phyloP scores from a whole-genome alignment of 1,284 basidiomycete species.

The Apiotrichum gracile region DNA sequence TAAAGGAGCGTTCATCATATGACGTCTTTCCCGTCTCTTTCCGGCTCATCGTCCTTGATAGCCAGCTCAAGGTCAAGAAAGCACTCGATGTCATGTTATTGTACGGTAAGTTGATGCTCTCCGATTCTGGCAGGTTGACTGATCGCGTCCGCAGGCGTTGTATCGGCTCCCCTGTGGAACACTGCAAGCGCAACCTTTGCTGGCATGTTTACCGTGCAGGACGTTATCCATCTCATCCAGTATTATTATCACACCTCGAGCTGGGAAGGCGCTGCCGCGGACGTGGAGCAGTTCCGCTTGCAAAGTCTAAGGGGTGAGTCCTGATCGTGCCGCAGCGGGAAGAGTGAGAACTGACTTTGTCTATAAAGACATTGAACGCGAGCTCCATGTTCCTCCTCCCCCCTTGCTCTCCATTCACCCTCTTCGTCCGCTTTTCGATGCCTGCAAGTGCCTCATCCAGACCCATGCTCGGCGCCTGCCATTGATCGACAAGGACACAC shows the following conservation, averaged over 20 bases:
- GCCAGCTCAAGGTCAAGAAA: conserved; percentile 87
- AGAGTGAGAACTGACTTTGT: conserved; percentile 2
- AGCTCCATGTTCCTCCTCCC: conserved; percentile 84
- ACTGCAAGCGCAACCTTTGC: conserved; percentile 82
- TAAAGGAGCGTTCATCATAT: conserved; percentile 80
- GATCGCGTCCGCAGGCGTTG: conserved; percentile 62
- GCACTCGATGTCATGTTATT: conserved; percentile 80
- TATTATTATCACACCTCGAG: conserved; percentile 82
- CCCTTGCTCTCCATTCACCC: conserved; percentile 88
- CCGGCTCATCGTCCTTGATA: conserved; percentile 92
- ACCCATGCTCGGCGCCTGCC: conserved; percentile 94
- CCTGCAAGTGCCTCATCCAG: conserved; percentile 82
- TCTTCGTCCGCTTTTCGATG: conserved; percentile 79
- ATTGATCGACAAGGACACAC: conserved; percentile 85
- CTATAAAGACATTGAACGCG: conserved; percentile 90
- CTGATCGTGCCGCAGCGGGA: neutral
- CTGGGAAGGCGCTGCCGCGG: conserved; percentile 80
- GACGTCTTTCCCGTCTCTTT: conserved; percentile 96
- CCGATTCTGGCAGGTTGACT: neutral
- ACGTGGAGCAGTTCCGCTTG: conserved; percentile 91
- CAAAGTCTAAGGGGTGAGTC: conserved; percentile 74
- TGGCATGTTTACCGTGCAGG: conserved; percentile 89
- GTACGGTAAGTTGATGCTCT: conserved; percentile 60
- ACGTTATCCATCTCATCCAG: conserved; percentile 94
- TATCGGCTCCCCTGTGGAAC: conserved; percentile 98